Evolutionary conservation across 495 filamentous ascomycete species (phyloP).

Genomic region (Annulohypoxylon maeteangense): DNA sequence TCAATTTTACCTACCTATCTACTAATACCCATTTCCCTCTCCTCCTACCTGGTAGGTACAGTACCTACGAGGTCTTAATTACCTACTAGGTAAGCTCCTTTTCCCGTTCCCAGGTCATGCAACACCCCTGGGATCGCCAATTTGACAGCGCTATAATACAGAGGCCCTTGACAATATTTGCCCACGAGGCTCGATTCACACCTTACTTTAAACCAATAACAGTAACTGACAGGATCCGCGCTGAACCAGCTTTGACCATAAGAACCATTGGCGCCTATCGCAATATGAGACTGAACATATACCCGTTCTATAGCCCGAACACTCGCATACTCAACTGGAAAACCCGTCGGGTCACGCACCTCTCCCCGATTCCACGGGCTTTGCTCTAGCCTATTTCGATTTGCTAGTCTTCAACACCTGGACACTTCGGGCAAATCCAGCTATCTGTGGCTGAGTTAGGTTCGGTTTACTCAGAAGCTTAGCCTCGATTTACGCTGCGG

Average conservation of each 20-base stretch:
- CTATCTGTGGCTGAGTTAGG: conserved; percentile 41
- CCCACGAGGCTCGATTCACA: conserved; percentile 44
- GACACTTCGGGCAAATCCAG: conserved; percentile 38
- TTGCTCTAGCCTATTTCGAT: conserved; percentile 14
- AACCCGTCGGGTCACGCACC: conserved; percentile 44
- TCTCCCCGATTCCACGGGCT: conserved; percentile 27
- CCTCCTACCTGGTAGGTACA: too few species aligned
- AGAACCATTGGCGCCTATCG: conserved; percentile 36
- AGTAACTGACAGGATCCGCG: conserved; percentile 27
- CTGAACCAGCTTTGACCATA: conserved; percentile 34
- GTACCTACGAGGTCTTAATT: too few species aligned
- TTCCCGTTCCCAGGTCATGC: conserved; percentile 42
- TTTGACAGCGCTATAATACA: conserved; percentile 48
- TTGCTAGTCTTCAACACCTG: conserved; percentile 33
- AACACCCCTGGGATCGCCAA: conserved; percentile 39
- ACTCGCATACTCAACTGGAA: conserved; percentile 20
- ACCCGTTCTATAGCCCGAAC: conserved; percentile 27
- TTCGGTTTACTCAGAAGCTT: conserved; percentile 37
- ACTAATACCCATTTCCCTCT: too few species aligned
- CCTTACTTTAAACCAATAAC: conserved; percentile 28
- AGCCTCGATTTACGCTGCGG: conserved; percentile 42
- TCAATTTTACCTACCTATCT: too few species aligned
- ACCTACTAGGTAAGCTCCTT: conserved; percentile 15
- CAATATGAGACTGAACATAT: conserved; percentile 38
- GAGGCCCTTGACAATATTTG: conserved; percentile 46